Evolutionary conservation across 1,284 basidiomycete genomes (phyloP).

Genomic region (Leccinum solheimii): DNA sequence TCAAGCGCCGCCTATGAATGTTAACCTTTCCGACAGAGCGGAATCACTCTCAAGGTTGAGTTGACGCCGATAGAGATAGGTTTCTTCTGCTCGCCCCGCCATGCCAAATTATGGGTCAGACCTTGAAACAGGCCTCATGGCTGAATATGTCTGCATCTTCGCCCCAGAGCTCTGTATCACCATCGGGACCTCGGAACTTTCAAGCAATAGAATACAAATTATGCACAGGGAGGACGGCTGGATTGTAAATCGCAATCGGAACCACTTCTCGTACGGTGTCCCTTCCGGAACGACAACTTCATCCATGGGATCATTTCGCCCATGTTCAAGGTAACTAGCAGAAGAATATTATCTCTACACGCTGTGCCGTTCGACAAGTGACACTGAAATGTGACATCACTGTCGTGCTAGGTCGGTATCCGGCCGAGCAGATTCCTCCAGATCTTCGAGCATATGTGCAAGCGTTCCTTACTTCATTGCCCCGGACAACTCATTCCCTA

Average conservation of each 20-base stretch:
- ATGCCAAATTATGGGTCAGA: not conserved
- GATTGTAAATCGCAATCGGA: not conserved
- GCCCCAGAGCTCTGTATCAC: not conserved
- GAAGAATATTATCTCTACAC: not conserved
- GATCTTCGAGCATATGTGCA: too few relatives aligned
- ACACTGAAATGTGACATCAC: too few relatives aligned
- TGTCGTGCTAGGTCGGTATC: too few relatives aligned
- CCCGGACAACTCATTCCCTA: too few relatives aligned
- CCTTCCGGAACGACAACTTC: not conserved
- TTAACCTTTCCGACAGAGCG: too few relatives aligned
- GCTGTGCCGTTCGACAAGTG: too few relatives aligned
- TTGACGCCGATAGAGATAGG: not conserved
- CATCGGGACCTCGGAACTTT: not conserved
- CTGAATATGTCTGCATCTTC: not conserved
- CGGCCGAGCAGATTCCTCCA: too few relatives aligned
- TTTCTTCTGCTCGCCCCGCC: not conserved
- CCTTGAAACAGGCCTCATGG: too few relatives aligned
- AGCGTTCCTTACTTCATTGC: too few relatives aligned
- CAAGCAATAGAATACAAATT: not conserved
- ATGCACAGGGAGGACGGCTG: not conserved
- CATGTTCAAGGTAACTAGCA: not conserved
- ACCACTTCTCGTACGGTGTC: not conserved
- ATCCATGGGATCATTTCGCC: not conserved
- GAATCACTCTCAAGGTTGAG: not conserved
- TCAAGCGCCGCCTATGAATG: too few relatives aligned